A percentile compares a stretch with the other conserved stretches of the same genome.
phyloP scores from a whole-genome alignment of 768 basidiomycete genomes.

The Russula earlei region DNA sequence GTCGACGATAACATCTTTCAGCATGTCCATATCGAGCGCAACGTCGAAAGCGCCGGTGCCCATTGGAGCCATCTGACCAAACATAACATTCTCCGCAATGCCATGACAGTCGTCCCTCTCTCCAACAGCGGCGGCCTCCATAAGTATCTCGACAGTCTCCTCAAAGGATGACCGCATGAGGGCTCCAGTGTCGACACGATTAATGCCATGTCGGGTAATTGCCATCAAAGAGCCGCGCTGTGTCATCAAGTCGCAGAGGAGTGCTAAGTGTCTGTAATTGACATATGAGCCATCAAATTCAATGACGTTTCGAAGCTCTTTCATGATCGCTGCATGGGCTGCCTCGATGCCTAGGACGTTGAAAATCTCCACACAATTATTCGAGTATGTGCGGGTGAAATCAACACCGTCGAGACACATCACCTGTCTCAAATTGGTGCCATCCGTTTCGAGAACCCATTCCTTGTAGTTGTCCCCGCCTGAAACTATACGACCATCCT shows the following conservation, averaged over 20 bases:
- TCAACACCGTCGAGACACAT: conserved; percentile 96
- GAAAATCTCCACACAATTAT: conserved; percentile 94
- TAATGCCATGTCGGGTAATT: conserved; percentile 98
- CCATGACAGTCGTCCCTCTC: conserved; percentile 98
- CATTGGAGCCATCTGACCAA: conserved; percentile 99
- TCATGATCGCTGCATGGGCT: conserved; percentile 88
- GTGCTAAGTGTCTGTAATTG: conserved; percentile 92
- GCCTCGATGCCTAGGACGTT: conserved; percentile 95
- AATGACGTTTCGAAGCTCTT: conserved; percentile 89
- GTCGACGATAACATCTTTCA: conserved; percentile 97
- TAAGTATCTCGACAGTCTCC: conserved; percentile 97
- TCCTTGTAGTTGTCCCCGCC: conserved; percentile 54
- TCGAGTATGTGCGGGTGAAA: conserved; percentile 87
- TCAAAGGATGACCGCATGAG: conserved; percentile 99
- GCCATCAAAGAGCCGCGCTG: conserved; percentile 93
- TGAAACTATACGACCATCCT: conserved; percentile 49
- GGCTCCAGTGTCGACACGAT: conserved; percentile 97
- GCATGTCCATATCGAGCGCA: conserved; percentile 92
- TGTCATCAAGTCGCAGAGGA: conserved; percentile 98
- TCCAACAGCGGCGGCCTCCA: conserved; percentile 97
- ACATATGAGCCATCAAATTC: conserved; percentile 99
- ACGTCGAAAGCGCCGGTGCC: conserved; percentile 96
- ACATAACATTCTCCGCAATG: conserved; percentile 98
- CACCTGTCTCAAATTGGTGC: conserved; percentile 90
- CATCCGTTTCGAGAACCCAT: conserved; percentile 97